Conservation (phyloP, 768 basidiomycete species). For the Agaricus subrufescens region DNA sequence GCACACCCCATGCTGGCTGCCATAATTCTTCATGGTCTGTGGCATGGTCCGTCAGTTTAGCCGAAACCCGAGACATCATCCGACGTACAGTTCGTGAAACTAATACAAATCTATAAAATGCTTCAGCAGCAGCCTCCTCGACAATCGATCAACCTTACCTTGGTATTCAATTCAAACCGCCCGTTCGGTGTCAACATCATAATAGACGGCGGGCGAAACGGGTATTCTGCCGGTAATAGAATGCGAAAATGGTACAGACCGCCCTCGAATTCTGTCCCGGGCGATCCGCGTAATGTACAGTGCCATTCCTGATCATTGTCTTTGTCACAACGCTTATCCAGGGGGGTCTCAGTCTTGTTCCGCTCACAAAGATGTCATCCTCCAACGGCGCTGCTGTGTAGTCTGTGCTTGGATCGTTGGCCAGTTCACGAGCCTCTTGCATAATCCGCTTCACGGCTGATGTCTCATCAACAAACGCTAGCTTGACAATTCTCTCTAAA, state of each 20-base stretch:
- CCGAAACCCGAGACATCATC: not conserved
- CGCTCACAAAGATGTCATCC: slow-evolving; percentile 86
- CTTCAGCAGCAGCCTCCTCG: not conserved
- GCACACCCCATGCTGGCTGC: slow-evolving; percentile 98
- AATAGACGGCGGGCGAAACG: slow-evolving; percentile 93
- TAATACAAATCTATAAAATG: slow-evolving; percentile 74
- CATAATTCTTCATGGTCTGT: slow-evolving; percentile 93
- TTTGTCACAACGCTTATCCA: slow-evolving; percentile 4
- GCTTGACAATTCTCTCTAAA: too few relatives aligned
- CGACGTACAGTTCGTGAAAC: slow-evolving; percentile 80
- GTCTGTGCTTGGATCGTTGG: slow-evolving; percentile 79
- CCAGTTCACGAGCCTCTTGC: slow-evolving; percentile 90
- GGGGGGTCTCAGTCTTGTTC: not conserved
- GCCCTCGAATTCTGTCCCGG: slow-evolving; percentile 88
- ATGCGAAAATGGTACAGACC: slow-evolving; percentile 97
- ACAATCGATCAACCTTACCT: slow-evolving; percentile 45
- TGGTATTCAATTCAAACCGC: slow-evolving; percentile 94
- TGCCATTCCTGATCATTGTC: slow-evolving; percentile 72
- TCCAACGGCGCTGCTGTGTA: slow-evolving; percentile 85
- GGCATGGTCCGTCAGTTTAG: not conserved
- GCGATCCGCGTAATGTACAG: slow-evolving; percentile 88
- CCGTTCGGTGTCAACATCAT: slow-evolving; percentile 96
- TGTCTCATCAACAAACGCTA: too few relatives aligned
- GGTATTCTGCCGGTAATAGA: slow-evolving; percentile 88
- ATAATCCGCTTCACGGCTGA: slow-evolving; percentile 93